Conservation (phyloP, 495 filamentous ascomycete species). For the Beverwykella pulmonaria region DNA sequence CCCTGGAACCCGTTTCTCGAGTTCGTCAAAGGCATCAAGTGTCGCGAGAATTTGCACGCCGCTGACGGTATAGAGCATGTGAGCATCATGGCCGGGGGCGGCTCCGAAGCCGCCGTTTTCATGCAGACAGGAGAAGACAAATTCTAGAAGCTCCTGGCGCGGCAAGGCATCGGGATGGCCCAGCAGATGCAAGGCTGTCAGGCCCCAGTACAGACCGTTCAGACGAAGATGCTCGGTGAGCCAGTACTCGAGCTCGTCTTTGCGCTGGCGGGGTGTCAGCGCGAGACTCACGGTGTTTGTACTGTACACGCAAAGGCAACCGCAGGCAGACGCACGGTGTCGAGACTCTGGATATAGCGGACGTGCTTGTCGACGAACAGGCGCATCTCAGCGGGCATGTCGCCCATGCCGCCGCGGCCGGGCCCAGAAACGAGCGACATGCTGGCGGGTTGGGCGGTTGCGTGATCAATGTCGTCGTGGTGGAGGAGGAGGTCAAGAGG, state of each 20-base stretch:
- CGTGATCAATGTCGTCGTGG: neutral
- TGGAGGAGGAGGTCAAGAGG: neutral
- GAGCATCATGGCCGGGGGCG: conserved; percentile 89
- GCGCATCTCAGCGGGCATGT: conserved; percentile 61
- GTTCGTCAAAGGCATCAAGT: conserved; percentile 78
- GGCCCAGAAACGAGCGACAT: conserved; percentile 69
- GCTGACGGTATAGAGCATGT: conserved; percentile 92
- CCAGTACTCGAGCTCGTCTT: conserved; percentile 95
- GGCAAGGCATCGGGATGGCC: conserved; percentile 77
- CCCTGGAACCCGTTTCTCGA: conserved; percentile 67
- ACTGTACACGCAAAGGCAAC: neutral
- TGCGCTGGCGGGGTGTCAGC: conserved; percentile 58
- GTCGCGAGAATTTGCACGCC: conserved; percentile 88
- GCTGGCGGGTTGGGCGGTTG: conserved; percentile 10
- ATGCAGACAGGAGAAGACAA: conserved; percentile 87
- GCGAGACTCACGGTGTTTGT: conserved; percentile 1
- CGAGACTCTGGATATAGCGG: conserved; percentile 88
- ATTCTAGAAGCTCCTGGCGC: conserved; percentile 79
- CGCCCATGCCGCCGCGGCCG: conserved; percentile 54
- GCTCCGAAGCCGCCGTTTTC: conserved; percentile 90
- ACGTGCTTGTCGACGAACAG: conserved; percentile 79
- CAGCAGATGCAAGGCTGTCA: conserved; percentile 85
- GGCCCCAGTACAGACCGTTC: conserved; percentile 95
- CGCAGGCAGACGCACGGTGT: conserved; percentile 62
- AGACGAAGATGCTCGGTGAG: conserved; percentile 93